These are phyloP conservation scores for Tuber calosporum DNA, from an alignment of 495 filamentous ascomycete species.

Conservation along the genomic window DNA sequence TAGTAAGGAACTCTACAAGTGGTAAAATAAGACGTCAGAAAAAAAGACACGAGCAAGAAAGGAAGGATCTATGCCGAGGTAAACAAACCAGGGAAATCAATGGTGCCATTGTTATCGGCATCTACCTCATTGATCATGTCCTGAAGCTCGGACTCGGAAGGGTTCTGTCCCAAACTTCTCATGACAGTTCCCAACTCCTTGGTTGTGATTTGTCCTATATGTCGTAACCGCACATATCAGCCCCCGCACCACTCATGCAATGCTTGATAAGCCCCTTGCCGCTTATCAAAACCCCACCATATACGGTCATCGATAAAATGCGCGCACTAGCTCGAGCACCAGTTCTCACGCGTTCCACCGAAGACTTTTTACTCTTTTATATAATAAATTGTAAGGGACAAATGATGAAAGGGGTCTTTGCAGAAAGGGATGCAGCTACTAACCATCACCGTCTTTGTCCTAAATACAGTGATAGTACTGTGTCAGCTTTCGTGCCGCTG, in stretches of 20 bases:
- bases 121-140: conserved; percentile 99
- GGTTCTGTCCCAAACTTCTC: conserved; percentile 99
- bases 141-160: conserved; percentile 95
- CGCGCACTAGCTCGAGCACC: neutral
- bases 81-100: conserved; percentile 88
- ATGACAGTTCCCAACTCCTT: conserved; percentile 99
- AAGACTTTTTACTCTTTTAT: neutral
- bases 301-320: neutral
- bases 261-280: neutral
- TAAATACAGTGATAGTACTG: conserved; percentile 43
- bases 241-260: neutral
- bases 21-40: conserved; percentile 8
- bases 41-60: neutral
- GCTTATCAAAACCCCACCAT: conserved; percentile 8
- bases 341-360: conserved; percentile 2
- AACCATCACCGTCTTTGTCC: conserved; percentile 99
- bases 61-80: neutral
- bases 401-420: neutral
- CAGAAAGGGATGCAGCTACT: conserved; percentile 46
- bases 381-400: conserved; percentile 3
- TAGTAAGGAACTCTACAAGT: conserved; percentile 82
- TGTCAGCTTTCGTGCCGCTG: conserved; percentile 10
- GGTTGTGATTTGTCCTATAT: conserved; percentile 92
- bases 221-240: conserved; percentile 9
- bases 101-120: conserved; percentile 98